These are phyloP conservation scores for Pseudoperonospora humuli DNA, from an alignment of 352 stramenopile genomes.

Conservation along the genomic window DNA sequence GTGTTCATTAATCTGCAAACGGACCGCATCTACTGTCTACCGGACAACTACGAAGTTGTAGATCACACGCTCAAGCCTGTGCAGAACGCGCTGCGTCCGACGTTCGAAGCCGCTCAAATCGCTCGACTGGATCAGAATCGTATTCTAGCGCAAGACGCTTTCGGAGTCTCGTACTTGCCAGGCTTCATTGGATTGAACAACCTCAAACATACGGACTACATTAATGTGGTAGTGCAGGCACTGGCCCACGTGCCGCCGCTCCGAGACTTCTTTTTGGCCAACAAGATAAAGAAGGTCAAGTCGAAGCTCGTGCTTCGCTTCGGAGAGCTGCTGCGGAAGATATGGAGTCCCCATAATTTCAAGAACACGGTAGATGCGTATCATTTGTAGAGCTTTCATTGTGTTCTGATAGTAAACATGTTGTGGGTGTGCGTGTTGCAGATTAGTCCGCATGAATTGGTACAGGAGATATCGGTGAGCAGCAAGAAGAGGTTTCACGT, in stretches of 20 bases:
- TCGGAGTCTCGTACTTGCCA: constrained; percentile 94
- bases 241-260: constrained; percentile 93
- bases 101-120: constrained; percentile 83
- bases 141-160: constrained; percentile 90
- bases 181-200: constrained; percentile 98
- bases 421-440: constrained; percentile 17
- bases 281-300: constrained; percentile 51
- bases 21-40: constrained; percentile 95
- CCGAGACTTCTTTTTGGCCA: constrained; percentile 92
- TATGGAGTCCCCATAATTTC: constrained; percentile 97
- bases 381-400: neutral
- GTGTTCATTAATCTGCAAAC: constrained; percentile 96
- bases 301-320: constrained; percentile 89
- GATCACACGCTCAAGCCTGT: constrained; percentile 95
- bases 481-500: constrained; percentile 97
- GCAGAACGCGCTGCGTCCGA: constrained; percentile 88
- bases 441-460: constrained; percentile 94
- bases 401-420: too few species aligned
- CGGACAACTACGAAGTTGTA: constrained; percentile 98
- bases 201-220: constrained; percentile 95
- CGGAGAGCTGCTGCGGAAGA: constrained; percentile 94
- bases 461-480: constrained; percentile 91
- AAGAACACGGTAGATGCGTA: constrained; percentile 90
- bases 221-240: constrained; percentile 95
- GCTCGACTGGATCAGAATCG: constrained; percentile 87